phyloP scores from a whole-genome alignment of 805 yeast genomes.

The Barnettozyma botsteinii region DNA sequence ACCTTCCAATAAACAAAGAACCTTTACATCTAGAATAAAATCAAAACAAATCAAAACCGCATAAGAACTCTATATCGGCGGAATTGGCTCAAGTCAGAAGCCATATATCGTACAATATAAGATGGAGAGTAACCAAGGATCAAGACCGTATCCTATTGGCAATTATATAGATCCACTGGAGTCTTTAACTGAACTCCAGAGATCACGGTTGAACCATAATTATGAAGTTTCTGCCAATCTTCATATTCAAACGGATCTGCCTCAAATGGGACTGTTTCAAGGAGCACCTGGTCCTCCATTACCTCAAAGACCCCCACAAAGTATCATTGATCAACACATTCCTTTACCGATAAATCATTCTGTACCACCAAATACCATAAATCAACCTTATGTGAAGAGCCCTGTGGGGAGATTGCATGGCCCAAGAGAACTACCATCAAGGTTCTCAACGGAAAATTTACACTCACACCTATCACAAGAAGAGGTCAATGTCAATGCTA shows the following conservation, averaged over 20 bases:
- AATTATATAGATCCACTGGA: constrained; percentile 4
- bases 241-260: constrained; percentile 4
- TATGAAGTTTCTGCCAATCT: neutral
- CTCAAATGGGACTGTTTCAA: neutral
- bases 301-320: constrained; percentile 21
- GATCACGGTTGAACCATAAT: neutral
- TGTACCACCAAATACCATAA: neutral
- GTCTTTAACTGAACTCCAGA: constrained; percentile 1
- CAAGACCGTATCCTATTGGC: constrained; percentile 5
- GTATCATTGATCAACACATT: constrained; percentile 16
- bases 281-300: constrained; percentile 17
- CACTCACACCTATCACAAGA: neutral
- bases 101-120: too few species aligned
- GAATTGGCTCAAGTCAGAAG: too few species aligned
- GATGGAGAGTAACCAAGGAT: neutral
- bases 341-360: neutral
- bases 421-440: constrained; percentile 20
- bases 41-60: too few species aligned
- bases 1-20: too few species aligned
- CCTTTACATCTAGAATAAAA: too few species aligned
- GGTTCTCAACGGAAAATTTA: constrained; percentile 6
- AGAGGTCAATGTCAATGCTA: neutral
- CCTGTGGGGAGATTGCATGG: constrained; percentile 13
- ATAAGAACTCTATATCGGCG: too few species aligned
- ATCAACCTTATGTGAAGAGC: too few species aligned